These are phyloP conservation scores for Ustilago esculenta DNA, from an alignment of 1,284 basidiomycete genomes.

Conservation along the genomic window DNA sequence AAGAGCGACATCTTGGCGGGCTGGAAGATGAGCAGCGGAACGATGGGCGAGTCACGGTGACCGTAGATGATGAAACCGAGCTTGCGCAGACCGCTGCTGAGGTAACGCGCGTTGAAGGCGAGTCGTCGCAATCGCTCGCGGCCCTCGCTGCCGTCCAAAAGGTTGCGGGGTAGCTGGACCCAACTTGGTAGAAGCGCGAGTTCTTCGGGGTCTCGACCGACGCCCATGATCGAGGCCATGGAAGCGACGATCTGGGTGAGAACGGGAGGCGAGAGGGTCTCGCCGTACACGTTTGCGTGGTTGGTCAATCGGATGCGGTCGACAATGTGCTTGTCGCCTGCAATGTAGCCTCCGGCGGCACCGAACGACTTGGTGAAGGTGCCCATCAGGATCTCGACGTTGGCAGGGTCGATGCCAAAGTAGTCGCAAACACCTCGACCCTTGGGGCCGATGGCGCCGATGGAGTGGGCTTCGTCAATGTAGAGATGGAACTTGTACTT, in stretches of 20 bases:
- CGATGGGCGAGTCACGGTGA: conserved; percentile 88
- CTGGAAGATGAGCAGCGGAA: conserved; percentile 91
- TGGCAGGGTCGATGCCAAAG: conserved; percentile 83
- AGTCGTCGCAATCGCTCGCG: conserved; percentile 81
- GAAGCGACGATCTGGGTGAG: conserved; percentile 89
- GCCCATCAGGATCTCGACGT: conserved; percentile 95
- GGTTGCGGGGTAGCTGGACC: conserved; percentile 55
- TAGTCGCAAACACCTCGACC: conserved; percentile 96
- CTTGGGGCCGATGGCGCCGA: conserved; percentile 91
- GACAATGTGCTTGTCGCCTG: conserved; percentile 82
- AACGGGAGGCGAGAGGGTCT: conserved; percentile 89
- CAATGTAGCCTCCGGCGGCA: conserved; percentile 94
- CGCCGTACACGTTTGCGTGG: conserved; percentile 87
- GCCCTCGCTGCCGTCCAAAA: conserved; percentile 74
- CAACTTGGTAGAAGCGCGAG: conserved; percentile 59
- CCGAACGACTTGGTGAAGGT: conserved; percentile 99
- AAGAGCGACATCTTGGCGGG: conserved; percentile 72
- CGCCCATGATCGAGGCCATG: conserved; percentile 96
- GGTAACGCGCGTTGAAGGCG: conserved; percentile 94
- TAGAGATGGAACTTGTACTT: conserved; percentile 99
- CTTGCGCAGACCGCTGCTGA: conserved; percentile 84
- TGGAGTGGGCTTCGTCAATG: conserved; percentile 96
- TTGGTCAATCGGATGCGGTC: conserved; percentile 83
- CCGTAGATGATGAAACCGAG: conserved; percentile 98
- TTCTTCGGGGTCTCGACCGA: conserved; percentile 54